Evolutionary conservation across 805 yeast genomes (phyloP).

Genomic region (Ogataea trehaloabstinens): DNA sequence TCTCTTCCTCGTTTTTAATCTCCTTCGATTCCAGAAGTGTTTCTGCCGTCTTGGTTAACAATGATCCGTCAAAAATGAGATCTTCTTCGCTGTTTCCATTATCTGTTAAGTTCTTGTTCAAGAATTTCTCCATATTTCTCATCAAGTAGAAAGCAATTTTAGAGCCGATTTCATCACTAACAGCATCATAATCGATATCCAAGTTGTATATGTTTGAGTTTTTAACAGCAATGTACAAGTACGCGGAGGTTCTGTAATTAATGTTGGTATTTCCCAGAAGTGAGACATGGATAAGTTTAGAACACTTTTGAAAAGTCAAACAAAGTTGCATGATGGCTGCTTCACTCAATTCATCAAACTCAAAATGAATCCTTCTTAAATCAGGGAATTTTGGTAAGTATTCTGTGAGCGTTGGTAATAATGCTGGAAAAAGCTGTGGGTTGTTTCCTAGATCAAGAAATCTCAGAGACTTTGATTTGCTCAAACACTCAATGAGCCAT

Average conservation of each 20-base stretch:
- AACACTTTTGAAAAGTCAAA: conserved; percentile 45
- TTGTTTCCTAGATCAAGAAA: conserved; percentile 54
- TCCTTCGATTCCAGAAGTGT: conserved; percentile 47
- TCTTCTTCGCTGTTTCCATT: conserved; percentile 44
- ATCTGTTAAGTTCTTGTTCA: conserved; percentile 32
- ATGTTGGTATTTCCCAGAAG: conserved; percentile 50
- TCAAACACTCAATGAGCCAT: conserved; percentile 38
- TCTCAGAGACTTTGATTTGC: conserved; percentile 39
- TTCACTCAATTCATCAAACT: conserved; percentile 47
- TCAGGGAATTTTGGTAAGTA: conserved; percentile 44
- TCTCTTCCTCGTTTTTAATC: conserved; percentile 33
- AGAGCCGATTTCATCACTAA: conserved; percentile 50
- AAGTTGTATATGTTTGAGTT: conserved; percentile 47
- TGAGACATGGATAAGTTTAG: conserved; percentile 51
- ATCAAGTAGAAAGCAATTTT: conserved; percentile 55
- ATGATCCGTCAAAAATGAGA: conserved; percentile 70
- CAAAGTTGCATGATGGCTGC: conserved; percentile 49
- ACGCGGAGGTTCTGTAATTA: conserved; percentile 42
- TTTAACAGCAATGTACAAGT: conserved; percentile 51
- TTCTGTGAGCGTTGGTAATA: conserved; percentile 43
- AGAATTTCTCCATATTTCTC: conserved; percentile 52
- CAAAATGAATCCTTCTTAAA: conserved; percentile 53
- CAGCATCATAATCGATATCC: conserved; percentile 53
- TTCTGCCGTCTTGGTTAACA: conserved; percentile 72
- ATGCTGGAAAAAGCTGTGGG: conserved; percentile 50